Evolutionary conservation across 2,329 filamentous ascomycete genomes (phyloP), one percentile per base, ranked within the genome.

Genomic region (Ascochyta viciae-villosae): DNA sequence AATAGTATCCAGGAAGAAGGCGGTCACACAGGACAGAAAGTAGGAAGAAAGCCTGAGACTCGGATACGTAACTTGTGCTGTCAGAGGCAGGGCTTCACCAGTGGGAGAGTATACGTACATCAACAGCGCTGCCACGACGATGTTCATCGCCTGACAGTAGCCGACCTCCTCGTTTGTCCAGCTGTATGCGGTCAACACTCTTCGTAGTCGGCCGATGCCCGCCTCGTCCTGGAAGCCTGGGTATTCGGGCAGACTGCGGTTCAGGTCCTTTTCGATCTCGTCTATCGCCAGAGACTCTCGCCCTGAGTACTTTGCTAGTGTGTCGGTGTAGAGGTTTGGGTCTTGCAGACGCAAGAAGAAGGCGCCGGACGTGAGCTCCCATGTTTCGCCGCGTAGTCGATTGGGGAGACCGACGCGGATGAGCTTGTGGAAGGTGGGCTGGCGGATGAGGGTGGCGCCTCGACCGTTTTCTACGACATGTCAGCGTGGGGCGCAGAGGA

Each of bases 91-190:
- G 49, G 46, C 27, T 13, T 46, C 12, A 23, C 41, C 23, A 15
- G 35, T 44, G 34, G 43, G 39, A 55, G 63, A 61, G 44, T 35
- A 62, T 47, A 78, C 83, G 63, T 80, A 88, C 82, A 99, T 99
- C 66, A 99, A 84, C 54, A 99, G 81, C n/a, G 95, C 95, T 16
- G 95, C 95, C 50, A 97, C 94, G 31, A 99, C 95, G 66, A 99
- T 99, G 76, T 99, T 99, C 95, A 99, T 99, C 60, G 95, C 95
- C 78, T 99, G 95, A 76, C 95, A 99, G 77, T 99, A 99, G 64
- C 95, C 95, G 51, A 99, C 93, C 63, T 97, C 92, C 49, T 91
- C 85, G 69, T 99, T 95, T 44, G 89, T 91, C 95, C 95, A 99
- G 78, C 93, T 97, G 80, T 99, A 99, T 4, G 95, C 95, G 1